Percentiles rank a stretch among this genome's conserved stretches.
phyloP scores from a whole-genome alignment of 2,329 filamentous ascomycete species.

The Orbilia quercus region DNA sequence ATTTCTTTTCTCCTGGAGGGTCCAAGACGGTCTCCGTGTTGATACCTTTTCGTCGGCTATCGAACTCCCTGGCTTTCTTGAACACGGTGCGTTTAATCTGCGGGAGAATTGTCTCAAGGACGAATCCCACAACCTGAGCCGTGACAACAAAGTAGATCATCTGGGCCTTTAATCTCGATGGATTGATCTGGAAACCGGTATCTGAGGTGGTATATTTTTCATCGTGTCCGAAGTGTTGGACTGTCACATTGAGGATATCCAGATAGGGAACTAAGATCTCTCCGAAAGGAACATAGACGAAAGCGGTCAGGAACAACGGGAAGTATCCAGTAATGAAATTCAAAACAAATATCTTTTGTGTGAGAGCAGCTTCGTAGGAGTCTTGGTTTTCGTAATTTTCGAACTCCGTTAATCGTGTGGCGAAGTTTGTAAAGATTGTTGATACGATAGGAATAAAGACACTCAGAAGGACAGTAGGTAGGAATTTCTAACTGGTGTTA shows the following conservation, averaged over 20 bases:
- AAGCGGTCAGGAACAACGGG: slow-evolving; percentile 89
- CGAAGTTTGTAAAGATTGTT: slow-evolving; percentile 78
- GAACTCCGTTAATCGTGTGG: slow-evolving; percentile 78
- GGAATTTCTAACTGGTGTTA: slow-evolving; percentile 72
- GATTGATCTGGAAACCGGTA: slow-evolving; percentile 82
- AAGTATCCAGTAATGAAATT: slow-evolving; percentile 98
- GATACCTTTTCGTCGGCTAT: slow-evolving; percentile 70
- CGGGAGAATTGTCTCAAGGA: slow-evolving; percentile 84
- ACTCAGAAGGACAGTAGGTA: slow-evolving; percentile 89
- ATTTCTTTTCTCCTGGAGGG: slow-evolving; percentile 78
- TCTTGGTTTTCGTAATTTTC: slow-evolving; percentile 95
- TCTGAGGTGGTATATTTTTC: slow-evolving; percentile 73
- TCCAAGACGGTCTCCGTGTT: slow-evolving; percentile 71
- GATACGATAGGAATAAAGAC: slow-evolving; percentile 82
- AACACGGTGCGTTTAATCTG: slow-evolving; percentile 82
- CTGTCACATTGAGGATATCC: slow-evolving; percentile 79
- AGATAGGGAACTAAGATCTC: slow-evolving; percentile 84
- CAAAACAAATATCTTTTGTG: slow-evolving; percentile 92
- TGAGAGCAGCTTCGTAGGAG: slow-evolving; percentile 82
- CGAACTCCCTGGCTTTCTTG: slow-evolving; percentile 80
- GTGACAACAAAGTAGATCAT: slow-evolving; percentile 97
- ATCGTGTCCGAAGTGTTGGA: slow-evolving; percentile 78
- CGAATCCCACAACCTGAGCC: slow-evolving; percentile 88
- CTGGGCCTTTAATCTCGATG: slow-evolving; percentile 83
- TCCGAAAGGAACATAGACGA: slow-evolving; percentile 93